A percentile compares a stretch with the other conserved stretches of the same genome.
phyloP scores from a whole-genome alignment of 2,329 filamentous ascomycete species.

The Aspergillus aculeatus region DNA sequence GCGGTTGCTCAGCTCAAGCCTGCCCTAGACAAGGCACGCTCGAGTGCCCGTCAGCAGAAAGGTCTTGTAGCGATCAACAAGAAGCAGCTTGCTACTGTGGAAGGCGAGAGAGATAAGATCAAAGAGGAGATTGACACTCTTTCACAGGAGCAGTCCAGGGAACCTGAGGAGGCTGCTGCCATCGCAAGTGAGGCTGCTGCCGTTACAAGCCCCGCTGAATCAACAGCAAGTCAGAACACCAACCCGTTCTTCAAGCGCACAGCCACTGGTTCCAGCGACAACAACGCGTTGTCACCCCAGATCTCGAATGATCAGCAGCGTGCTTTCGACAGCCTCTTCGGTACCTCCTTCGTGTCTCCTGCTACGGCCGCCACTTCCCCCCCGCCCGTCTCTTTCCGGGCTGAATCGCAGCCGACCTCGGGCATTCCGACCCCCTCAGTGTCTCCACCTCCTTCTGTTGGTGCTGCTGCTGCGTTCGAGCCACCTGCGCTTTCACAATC shows the following conservation, averaged over 20 bases:
- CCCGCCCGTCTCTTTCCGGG: slow-evolving; percentile 62
- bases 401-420: slow-evolving; percentile 48
- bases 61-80: slow-evolving; percentile 97
- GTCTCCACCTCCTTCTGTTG: slow-evolving; percentile 52
- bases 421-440: slow-evolving; percentile 60
- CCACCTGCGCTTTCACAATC: slow-evolving; percentile 68
- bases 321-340: slow-evolving; percentile 85
- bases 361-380: slow-evolving; percentile 44
- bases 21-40: slow-evolving; percentile 88
- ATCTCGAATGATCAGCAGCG: slow-evolving; percentile 54
- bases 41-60: slow-evolving; percentile 91
- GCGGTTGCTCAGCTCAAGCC: slow-evolving; percentile 84
- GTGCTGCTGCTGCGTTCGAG: slow-evolving; percentile 21
- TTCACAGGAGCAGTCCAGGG: slow-evolving; percentile 59
- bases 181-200: slow-evolving; percentile 43
- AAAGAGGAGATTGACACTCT: slow-evolving; percentile 72
- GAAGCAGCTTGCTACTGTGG: slow-evolving; percentile 89
- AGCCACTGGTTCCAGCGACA: slow-evolving; percentile 48
- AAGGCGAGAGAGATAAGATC: slow-evolving; percentile 83
- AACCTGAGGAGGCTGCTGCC: slow-evolving; percentile 51
- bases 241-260: slow-evolving; percentile 89
- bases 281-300: slow-evolving; percentile 49
- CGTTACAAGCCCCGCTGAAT: slow-evolving; percentile 66
- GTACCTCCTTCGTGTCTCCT: slow-evolving; percentile 60
- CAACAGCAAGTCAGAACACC: slow-evolving; percentile 67